A percentile compares a stretch with the other conserved stretches of the same genome.
These are phyloP conservation scores for Spiromastix sp. DNA, from an alignment of 2,329 filamentous ascomycete genomes.

Conservation along the genomic window DNA sequence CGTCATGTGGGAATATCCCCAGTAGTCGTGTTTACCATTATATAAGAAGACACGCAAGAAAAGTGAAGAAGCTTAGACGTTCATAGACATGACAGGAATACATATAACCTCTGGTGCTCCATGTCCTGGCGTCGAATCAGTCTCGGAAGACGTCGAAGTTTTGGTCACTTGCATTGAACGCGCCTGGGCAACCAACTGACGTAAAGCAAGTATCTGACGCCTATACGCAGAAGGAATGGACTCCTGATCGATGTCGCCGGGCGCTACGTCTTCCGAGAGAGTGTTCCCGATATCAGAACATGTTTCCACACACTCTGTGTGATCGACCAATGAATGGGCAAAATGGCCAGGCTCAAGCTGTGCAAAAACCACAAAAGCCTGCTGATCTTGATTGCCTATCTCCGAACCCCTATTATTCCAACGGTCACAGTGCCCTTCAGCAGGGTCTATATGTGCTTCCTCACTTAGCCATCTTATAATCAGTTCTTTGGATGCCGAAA, in stretches of 20 bases:
- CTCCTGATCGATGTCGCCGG: constrained; percentile 2
- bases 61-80: constrained; percentile 6
- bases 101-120: constrained; percentile 5
- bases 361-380: constrained; percentile 20
- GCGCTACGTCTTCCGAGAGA: background rate
- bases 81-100: constrained; percentile 11
- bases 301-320: too few species aligned
- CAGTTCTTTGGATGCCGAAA: constrained; percentile 14
- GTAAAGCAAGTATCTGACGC: constrained; percentile 10
- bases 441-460: constrained; percentile 8
- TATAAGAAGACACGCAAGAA: too few species aligned
- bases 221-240: constrained; percentile 3
- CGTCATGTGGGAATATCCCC: too few species aligned
- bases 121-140: background rate
- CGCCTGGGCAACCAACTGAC: constrained; percentile 12
- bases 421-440: constrained; percentile 6
- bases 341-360: constrained; percentile 15
- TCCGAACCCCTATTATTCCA: constrained; percentile 1
- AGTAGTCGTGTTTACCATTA: too few species aligned
- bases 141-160: background rate
- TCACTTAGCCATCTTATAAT: constrained; percentile 9
- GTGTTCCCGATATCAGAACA: background rate
- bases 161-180: constrained; percentile 4
- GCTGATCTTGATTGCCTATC: too few species aligned
- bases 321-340: too few species aligned